Conservation (phyloP, 2,329 filamentous ascomycete species). For the Talaromyces sp. region DNA sequence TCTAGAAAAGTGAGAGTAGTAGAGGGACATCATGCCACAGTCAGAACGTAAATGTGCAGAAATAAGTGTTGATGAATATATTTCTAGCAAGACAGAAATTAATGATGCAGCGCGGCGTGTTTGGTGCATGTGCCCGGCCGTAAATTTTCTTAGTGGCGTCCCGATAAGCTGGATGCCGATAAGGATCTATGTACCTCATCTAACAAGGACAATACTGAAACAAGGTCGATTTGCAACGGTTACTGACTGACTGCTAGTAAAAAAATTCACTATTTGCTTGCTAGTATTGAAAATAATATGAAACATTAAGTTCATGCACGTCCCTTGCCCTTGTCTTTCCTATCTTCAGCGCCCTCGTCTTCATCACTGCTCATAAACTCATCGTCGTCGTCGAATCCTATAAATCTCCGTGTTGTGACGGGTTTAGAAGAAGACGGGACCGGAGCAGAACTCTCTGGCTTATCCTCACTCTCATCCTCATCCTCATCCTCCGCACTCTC, state of each 20-base stretch:
- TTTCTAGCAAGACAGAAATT: neutral
- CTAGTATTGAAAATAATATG: neutral
- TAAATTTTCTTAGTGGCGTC: conserved; percentile 15
- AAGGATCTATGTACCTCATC: neutral
- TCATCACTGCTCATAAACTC: conserved; percentile 47
- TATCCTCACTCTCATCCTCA: conserved; percentile 33
- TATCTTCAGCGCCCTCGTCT: conserved; percentile 22
- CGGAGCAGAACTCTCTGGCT: conserved; percentile 27
- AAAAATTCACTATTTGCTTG: neutral
- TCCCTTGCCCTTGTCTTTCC: conserved; percentile 36
- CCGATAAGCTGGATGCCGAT: conserved; percentile 9
- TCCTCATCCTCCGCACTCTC: conserved; percentile 40
- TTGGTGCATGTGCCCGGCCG: conserved; percentile 12
- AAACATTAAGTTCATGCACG: conserved; percentile 24
- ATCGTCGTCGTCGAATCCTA: conserved; percentile 50
- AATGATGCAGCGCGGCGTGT: neutral
- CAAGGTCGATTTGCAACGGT: neutral
- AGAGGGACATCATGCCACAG: conserved; percentile 5
- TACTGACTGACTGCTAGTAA: neutral
- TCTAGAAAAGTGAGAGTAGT: conserved; percentile 1
- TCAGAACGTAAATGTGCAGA: neutral
- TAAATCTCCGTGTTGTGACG: conserved; percentile 35
- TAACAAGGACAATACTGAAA: neutral
- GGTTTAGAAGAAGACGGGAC: conserved; percentile 29
- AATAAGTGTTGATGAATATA: neutral